Conservation (phyloP, 2,329 filamentous ascomycete species). For the Myriosclerotinia scirpicola region DNA sequence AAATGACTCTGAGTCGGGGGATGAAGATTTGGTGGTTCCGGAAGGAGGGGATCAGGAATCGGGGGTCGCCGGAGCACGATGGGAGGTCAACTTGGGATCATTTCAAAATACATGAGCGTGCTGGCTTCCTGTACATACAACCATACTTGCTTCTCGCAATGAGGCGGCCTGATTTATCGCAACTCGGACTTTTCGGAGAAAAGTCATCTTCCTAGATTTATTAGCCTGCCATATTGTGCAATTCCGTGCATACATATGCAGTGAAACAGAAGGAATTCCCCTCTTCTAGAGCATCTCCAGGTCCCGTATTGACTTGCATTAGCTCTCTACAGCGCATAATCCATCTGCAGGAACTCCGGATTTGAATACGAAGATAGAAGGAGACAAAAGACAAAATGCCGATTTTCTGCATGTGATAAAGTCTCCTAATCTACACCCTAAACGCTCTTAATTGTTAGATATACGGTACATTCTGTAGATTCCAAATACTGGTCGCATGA, state of each 20-base stretch:
- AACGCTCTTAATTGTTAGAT: constrained; percentile 1
- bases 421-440: neutral
- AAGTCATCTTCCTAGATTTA: neutral
- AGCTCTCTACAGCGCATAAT: constrained; percentile 3
- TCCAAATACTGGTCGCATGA: constrained; percentile 4
- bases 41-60: neutral
- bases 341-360: constrained; percentile 1
- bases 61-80: constrained; percentile 1
- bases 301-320: constrained; percentile 1
- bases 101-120: neutral
- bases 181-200: neutral
- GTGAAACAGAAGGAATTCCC: constrained; percentile 18
- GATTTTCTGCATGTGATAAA: neutral
- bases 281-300: constrained; percentile 19
- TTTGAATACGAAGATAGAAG: constrained; percentile 10
- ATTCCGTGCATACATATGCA: constrained; percentile 15
- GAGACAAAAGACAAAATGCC: neutral
- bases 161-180: neutral
- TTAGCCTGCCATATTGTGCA: neutral
- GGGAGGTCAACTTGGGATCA: neutral
- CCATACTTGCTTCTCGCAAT: neutral
- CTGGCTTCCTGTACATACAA: neutral
- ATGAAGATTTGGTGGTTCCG: no score
- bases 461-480: neutral
- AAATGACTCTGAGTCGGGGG: neutral